These are phyloP conservation scores for Physcomitrellopsis africana DNA, from an alignment of 225 moss, liverwort and hornwort genomes.

Conservation along the genomic window DNA sequence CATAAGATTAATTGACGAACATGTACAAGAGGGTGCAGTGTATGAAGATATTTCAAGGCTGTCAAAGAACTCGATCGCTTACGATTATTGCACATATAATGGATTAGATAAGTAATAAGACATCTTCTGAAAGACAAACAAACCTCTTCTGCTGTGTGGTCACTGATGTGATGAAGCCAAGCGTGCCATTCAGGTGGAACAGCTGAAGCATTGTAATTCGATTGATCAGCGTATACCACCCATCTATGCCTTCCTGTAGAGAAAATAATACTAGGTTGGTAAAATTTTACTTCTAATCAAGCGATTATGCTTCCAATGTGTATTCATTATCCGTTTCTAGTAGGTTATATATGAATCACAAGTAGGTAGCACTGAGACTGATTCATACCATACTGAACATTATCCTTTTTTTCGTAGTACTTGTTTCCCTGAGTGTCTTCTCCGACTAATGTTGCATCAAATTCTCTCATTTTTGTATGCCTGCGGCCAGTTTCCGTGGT, in stretches of 20 bases:
- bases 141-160: conserved; percentile 82
- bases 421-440: conserved; percentile 75
- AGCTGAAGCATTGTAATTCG: conserved; percentile 87
- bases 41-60: not conserved
- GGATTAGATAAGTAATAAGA: not conserved
- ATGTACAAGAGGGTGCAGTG: not conserved
- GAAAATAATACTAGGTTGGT: conserved; percentile 15
- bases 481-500: conserved; percentile 39
- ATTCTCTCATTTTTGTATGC: conserved; percentile 65
- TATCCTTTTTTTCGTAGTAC: conserved; percentile 74
- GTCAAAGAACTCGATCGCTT: no score
- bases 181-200: conserved; percentile 95
- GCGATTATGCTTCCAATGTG: not conserved
- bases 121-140: conserved; percentile 3
- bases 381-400: conserved; percentile 71
- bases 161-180: conserved; percentile 90
- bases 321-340: not conserved
- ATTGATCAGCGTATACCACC: conserved; percentile 80
- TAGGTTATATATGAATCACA: conserved; percentile 6
- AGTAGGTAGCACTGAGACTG: conserved; percentile 1
- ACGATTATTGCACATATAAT: not conserved
- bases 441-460: conserved; percentile 68
- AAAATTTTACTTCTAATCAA: not conserved
- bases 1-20: not conserved
- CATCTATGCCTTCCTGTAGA: conserved; percentile 91